Evolutionary conservation across 2,329 filamentous ascomycete genomes (phyloP).

Genomic region (Arthrobotrys pseudoclavata): DNA sequence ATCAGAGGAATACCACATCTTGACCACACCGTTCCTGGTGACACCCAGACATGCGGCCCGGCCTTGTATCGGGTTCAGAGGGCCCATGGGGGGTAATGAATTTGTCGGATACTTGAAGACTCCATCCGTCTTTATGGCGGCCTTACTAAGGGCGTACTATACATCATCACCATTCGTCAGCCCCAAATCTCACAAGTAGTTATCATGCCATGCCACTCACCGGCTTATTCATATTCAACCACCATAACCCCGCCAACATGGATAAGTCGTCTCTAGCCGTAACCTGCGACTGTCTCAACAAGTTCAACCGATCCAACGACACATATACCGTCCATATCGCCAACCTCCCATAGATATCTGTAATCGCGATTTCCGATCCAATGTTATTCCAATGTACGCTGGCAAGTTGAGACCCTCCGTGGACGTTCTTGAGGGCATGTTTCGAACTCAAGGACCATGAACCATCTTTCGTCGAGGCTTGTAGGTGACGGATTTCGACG

Average conservation of each 20-base stretch:
- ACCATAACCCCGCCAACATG: constrained; percentile 85
- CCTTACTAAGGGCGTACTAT: constrained; percentile 62
- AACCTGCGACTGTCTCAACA: constrained; percentile 74
- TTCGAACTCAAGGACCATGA: constrained; percentile 82
- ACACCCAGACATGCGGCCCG: constrained; percentile 63
- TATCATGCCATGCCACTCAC: constrained; percentile 60
- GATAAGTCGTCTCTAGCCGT: constrained; percentile 81
- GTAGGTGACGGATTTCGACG: constrained; percentile 80
- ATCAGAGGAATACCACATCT: constrained; percentile 57
- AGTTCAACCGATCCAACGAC: constrained; percentile 79
- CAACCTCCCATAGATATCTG: constrained; percentile 83
- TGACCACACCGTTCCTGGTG: constrained; percentile 62
- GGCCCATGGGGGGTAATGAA: constrained; percentile 61
- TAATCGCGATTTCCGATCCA: constrained; percentile 83
- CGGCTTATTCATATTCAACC: constrained; percentile 77
- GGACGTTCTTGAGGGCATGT: constrained; percentile 74
- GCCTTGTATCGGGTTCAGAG: constrained; percentile 62
- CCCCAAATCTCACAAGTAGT: neutral
- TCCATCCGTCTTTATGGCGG: constrained; percentile 60
- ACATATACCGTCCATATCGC: constrained; percentile 79
- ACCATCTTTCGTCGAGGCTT: constrained; percentile 77
- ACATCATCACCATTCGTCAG: constrained; percentile 1
- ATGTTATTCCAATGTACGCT: constrained; percentile 86
- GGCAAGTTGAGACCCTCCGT: constrained; percentile 76
- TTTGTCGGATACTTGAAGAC: constrained; percentile 62